Evolutionary conservation across 1,139 yeast genomes (phyloP), one percentile per base, ranked within the genome.

Genomic region (Protomyces pachydermus): DNA sequence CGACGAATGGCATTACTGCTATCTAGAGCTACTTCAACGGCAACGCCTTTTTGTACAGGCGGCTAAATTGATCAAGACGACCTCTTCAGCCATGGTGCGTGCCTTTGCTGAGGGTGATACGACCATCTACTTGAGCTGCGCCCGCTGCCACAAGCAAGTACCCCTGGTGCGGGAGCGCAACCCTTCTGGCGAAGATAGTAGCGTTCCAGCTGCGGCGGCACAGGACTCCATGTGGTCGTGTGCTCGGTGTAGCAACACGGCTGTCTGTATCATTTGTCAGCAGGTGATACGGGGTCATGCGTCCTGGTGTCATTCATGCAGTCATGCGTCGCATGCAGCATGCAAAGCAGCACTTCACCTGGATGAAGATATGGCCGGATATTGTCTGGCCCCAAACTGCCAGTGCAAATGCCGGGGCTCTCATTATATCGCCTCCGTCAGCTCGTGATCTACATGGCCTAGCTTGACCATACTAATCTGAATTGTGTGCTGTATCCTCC

Each of bases 251-350:
- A 55, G 45, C 32, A 58, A 58, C 34, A 58, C 62, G 56, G 56
- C 45, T 16, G 51, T 52, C 52, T 93, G 98, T 74, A 80, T 86
- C n/a, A 83, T 87, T 67, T 93, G 98, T 73, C 81, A 86, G 67
- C 86, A 83, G 71, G 93, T 96, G 1, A 80, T 91, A 70, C 83
- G 82, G 70, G 95, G 96, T 0, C 77, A 88, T 63, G 81, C 86
- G 10, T 82, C 88, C 28, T 84, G 84, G n/a, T 77, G 85, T 25
- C 75, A 88, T 62, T 81, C 78, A 55, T 93, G 98, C 77, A 97
- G 97, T 0, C 98, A 93, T 74, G 80, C 85, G 64, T 91, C 95
- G 0, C 98, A 93, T 74, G 84, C 84, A 71, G 84, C 84, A 3
- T 93, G 98, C 76, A 78, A 52, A 6, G 55, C 20, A n/a, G 37